Conservation (phyloP, 352 stramenopile species). For the Pythium utonaiense region DNA sequence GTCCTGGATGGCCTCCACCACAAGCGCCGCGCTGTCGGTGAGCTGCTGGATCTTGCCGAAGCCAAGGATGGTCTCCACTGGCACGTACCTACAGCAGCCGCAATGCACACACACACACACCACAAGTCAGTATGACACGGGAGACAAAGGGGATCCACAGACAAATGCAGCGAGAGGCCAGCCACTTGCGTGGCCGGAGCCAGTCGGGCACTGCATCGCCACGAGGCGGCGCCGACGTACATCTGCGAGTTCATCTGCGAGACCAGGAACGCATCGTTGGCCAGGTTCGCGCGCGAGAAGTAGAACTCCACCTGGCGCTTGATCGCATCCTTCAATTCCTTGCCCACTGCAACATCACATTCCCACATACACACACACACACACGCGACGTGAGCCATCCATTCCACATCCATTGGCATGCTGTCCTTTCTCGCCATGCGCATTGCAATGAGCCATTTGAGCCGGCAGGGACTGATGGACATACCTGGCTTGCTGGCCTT, state of each 20-base stretch:
- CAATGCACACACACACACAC: neutral
- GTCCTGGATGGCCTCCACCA: conserved; percentile 70
- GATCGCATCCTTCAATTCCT: conserved; percentile 76
- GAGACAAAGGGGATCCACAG: no score
- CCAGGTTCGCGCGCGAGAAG: conserved; percentile 86
- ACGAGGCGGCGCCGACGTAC: conserved; percentile 29
- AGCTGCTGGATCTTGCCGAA: conserved; percentile 88
- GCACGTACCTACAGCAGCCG: conserved; percentile 60
- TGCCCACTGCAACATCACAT: conserved; percentile 19
- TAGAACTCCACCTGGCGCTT: conserved; percentile 91
- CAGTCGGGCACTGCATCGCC: neutral
- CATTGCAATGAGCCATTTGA: neutral
- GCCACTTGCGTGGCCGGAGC: neutral
- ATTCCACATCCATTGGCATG: neutral
- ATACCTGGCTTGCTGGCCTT: conserved; percentile 20
- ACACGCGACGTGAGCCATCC: neutral
- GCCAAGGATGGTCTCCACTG: conserved; percentile 72
- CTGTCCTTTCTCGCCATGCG: neutral
- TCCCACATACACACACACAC: neutral
- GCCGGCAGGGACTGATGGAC: neutral
- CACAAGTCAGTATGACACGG: no score
- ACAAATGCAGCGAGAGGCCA: neutral
- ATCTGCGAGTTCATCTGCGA: conserved; percentile 90
- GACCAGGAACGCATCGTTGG: conserved; percentile 84
- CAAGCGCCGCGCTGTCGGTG: conserved; percentile 52